Evolutionary conservation across 75 land plant genomes (phyloP).

Genomic region (Cunninghamia lanceolata): DNA sequence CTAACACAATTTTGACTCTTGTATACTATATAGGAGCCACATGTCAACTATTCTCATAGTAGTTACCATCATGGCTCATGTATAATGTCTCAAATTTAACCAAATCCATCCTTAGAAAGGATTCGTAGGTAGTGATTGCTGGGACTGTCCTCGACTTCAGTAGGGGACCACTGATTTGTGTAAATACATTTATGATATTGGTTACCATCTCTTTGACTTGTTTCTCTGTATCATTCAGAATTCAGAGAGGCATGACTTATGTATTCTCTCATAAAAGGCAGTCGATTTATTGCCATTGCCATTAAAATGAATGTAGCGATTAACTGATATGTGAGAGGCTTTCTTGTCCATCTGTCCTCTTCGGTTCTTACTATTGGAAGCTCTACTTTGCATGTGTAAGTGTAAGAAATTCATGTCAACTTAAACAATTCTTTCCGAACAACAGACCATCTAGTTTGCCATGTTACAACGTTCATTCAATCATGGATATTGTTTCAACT

Average conservation of each 20-base stretch:
- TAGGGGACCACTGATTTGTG: slow-evolving; percentile 11
- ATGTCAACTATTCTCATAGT: background rate
- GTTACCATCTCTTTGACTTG: background rate
- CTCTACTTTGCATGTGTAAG: background rate
- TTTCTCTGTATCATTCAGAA: slow-evolving; percentile 12
- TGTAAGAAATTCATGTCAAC: background rate
- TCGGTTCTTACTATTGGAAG: background rate
- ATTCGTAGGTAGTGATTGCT: slow-evolving; percentile 6
- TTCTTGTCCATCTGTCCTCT: background rate
- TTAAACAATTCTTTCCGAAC: background rate
- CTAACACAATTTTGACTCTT: slow-evolving; percentile 13
- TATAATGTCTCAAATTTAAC: slow-evolving; percentile 7
- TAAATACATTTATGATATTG: slow-evolving; percentile 9
- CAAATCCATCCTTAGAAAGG: slow-evolving; percentile 7
- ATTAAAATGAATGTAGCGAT: background rate
- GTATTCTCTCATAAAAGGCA: slow-evolving; percentile 1
- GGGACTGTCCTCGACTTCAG: slow-evolving; percentile 9
- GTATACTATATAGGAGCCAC: slow-evolving; percentile 9
- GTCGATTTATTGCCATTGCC: background rate
- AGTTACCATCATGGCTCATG: slow-evolving; percentile 9
- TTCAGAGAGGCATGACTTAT: slow-evolving; percentile 3
- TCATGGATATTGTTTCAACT: background rate
- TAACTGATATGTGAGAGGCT: background rate
- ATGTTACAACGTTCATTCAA: background rate
- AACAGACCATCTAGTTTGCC: background rate